phyloP scores from a whole-genome alignment of 257 asterid species.

The Fraxinus excelsior region DNA sequence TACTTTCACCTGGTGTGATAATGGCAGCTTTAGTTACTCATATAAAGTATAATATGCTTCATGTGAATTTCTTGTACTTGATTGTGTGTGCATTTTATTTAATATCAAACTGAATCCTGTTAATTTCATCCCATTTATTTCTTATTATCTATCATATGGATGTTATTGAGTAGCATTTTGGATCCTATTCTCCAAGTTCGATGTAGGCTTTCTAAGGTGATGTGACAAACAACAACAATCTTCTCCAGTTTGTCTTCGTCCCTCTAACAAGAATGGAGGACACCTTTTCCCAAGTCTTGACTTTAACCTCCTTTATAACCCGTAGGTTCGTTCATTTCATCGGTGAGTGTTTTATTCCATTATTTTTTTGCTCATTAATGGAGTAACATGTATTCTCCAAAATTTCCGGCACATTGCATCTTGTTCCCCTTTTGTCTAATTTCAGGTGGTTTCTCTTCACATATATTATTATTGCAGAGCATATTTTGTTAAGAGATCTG shows the following conservation, averaged over 20 bases:
- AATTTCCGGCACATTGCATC: slow-evolving; percentile 11
- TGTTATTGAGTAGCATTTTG: background rate
- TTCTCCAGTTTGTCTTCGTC: slow-evolving; percentile 32
- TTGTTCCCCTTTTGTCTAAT: slow-evolving; percentile 16
- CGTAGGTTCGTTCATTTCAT: slow-evolving; percentile 53
- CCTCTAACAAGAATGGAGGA: slow-evolving; percentile 59
- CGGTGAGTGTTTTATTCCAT: slow-evolving; percentile 45
- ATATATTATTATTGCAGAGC: slow-evolving; percentile 52
- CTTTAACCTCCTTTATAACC: slow-evolving; percentile 58
- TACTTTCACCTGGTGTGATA: background rate
- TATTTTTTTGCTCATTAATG: background rate
- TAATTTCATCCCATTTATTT: background rate
- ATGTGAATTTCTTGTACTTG: background rate
- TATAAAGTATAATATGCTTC: background rate
- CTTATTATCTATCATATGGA: background rate
- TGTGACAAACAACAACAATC: slow-evolving; percentile 32
- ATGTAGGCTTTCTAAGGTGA: slow-evolving; percentile 29
- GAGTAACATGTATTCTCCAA: slow-evolving; percentile 7
- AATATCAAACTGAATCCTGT: background rate
- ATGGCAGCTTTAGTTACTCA: slow-evolving; percentile 1
- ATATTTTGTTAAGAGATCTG: slow-evolving; percentile 54
- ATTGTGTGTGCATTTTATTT: background rate
- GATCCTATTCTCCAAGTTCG: slow-evolving; percentile 27
- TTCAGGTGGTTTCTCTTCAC: slow-evolving; percentile 18
- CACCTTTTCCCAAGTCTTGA: slow-evolving; percentile 62